Percentiles rank a stretch among this genome's conserved stretches.
Conservation (phyloP, 2,329 filamentous ascomycete species). For the Aspergillus alliaceus region DNA sequence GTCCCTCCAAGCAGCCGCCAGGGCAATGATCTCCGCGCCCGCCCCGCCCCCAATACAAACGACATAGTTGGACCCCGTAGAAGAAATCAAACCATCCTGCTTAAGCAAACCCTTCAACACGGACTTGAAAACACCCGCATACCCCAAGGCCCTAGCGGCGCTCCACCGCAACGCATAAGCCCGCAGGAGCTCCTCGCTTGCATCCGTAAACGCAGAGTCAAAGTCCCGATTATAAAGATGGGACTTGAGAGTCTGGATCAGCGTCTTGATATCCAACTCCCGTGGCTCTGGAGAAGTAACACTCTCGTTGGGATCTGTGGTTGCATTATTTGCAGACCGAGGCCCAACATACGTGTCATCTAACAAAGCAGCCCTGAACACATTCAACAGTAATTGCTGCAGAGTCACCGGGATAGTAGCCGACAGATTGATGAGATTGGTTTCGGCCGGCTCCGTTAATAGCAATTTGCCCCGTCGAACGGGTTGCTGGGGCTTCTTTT, state of each 20-base stretch:
- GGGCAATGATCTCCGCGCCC: conserved; percentile 66
- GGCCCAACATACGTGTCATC: conserved; percentile 38
- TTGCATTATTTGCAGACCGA: neutral
- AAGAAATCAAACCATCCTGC: neutral
- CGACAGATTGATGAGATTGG: conserved; percentile 22
- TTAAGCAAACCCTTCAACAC: conserved; percentile 28
- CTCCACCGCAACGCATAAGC: conserved; percentile 92
- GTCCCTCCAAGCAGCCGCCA: conserved; percentile 55
- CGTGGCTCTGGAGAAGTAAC: neutral
- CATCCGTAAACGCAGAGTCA: conserved; percentile 66
- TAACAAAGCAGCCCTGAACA: conserved; percentile 68
- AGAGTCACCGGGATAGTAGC: conserved; percentile 50
- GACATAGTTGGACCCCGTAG: conserved; percentile 31
- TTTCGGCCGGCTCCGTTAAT: neutral
- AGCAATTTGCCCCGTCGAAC: conserved; percentile 7
- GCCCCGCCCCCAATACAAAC: conserved; percentile 65
- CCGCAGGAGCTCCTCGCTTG: conserved; percentile 66
- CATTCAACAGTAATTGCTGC: conserved; percentile 70
- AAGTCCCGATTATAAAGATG: conserved; percentile 88
- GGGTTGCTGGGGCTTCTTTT: conserved; percentile 8
- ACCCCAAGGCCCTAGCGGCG: conserved; percentile 79
- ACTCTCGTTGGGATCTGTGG: neutral
- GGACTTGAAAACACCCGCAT: conserved; percentile 60
- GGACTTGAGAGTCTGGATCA: conserved; percentile 79
- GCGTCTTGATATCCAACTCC: conserved; percentile 42